Percentiles rank a stretch among this genome's conserved stretches.
Evolutionary conservation across 177 flowering plant genomes (phyloP).

Genomic region (Telopea speciosissima): DNA sequence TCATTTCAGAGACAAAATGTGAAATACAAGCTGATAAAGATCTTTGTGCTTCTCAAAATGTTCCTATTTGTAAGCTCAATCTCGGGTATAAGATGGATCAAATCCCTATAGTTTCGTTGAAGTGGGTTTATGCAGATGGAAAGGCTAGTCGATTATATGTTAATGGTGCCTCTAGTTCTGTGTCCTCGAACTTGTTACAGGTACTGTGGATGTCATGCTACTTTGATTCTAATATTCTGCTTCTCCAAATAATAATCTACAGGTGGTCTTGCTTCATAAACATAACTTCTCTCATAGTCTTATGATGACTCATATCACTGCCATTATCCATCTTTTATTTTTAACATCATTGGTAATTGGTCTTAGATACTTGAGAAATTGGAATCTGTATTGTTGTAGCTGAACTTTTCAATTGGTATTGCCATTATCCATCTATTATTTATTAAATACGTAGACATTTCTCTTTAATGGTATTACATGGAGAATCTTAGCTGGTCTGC

Average conservation of each 20-base stretch:
- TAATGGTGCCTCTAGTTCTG: conserved; percentile 43
- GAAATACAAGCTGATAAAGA: conserved; percentile 26
- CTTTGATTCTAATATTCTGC: background rate
- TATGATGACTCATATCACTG: background rate
- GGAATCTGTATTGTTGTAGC: too few species aligned
- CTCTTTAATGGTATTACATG: background rate
- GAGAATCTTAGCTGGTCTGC: background rate
- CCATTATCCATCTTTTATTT: background rate
- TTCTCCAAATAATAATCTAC: background rate
- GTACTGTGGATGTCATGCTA: conserved; percentile 26
- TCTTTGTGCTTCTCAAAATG: conserved; percentile 26
- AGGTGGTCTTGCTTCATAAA: background rate
- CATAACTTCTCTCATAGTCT: background rate
- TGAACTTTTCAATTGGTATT: background rate
- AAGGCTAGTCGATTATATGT: conserved; percentile 68
- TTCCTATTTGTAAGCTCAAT: conserved; percentile 60
- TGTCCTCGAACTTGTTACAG: conserved; percentile 57
- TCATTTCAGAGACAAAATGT: conserved; percentile 24
- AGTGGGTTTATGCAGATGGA: conserved; percentile 67
- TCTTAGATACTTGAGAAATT: background rate
- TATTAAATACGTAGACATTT: too few species aligned
- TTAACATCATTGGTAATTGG: background rate
- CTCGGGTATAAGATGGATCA: conserved; percentile 76
- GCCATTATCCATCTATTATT: too few species aligned
- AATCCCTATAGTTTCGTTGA: conserved; percentile 59